Conservation (phyloP, 352 stramenopile genomes). For the Pythium volutum region DNA sequence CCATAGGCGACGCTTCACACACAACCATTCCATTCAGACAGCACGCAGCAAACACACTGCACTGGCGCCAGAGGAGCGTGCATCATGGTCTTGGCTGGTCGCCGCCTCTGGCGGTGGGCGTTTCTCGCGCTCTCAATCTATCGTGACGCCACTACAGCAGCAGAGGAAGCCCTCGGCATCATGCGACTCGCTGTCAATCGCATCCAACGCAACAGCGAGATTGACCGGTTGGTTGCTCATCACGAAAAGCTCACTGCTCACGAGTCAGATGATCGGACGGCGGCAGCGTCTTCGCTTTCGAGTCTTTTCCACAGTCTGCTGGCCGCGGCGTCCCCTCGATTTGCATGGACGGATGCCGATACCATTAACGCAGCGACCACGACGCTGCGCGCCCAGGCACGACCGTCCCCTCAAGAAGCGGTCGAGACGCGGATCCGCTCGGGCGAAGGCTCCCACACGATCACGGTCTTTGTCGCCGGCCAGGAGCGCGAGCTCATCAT, state of each 20-base stretch:
- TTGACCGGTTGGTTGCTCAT: conserved; percentile 19
- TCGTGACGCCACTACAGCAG: not conserved
- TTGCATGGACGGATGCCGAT: conserved; percentile 1
- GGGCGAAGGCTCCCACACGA: conserved; percentile 70
- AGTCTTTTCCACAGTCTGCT: conserved; percentile 11
- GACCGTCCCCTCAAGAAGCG: conserved; percentile 3
- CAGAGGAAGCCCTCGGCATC: conserved; percentile 11
- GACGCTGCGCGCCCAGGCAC: not conserved
- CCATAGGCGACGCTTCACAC: not conserved
- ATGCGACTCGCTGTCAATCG: conserved; percentile 48
- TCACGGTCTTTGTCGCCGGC: conserved; percentile 57
- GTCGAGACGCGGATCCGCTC: conserved; percentile 42
- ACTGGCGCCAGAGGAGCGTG: not conserved
- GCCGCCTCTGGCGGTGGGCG: not conserved
- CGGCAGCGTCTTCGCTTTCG: not conserved
- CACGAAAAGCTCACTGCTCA: not conserved
- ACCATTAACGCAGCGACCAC: not conserved
- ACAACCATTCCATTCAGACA: not conserved
- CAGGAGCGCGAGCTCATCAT: conserved; percentile 91
- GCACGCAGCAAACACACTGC: no score
- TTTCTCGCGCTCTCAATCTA: not conserved
- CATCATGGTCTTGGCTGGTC: not conserved
- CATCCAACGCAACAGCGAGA: conserved; percentile 2
- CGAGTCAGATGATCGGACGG: not conserved
- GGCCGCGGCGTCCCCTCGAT: not conserved